Evolutionary conservation across 352 stramenopile genomes (phyloP), one percentile per base, ranked within the genome.

Genomic region (Plasmopara muralis): DNA sequence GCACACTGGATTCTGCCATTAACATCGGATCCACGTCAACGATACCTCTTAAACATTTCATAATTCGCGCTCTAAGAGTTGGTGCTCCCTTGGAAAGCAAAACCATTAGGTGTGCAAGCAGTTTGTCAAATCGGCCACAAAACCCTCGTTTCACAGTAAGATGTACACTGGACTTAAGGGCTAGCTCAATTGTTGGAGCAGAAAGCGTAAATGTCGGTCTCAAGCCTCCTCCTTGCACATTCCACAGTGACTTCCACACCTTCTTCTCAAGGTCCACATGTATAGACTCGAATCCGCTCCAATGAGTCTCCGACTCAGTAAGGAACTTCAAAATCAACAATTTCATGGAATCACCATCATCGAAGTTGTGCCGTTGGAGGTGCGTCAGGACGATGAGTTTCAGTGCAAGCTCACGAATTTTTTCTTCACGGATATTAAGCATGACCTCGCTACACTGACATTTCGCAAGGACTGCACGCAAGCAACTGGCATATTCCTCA

Each of bases 21-120:
- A 95, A 53, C 69, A 88, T 84, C 0, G 82, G 84, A 47, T 95
- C 84, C 5, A 90, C 76, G 34, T 93, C 80, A 9, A 95, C 78
- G 52, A 95, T 88, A 13, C 63, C 68, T 40, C 65, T 70, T 12
- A 95, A 44, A 16, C 71, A 79, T 57, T 87, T 92, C 64, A 95
- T 76, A 14, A 95, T 82, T 46, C 78, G 63, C 6, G 83, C 73
- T 62, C 79, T 72, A 16, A 93, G 85, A 29, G 60, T 87, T 9
- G 83, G 69, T 38, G 84, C 71, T 33, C 77, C 82, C 37, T 77
- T 75, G 1, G 79, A 85, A 8, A 95, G 46, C n/a, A 93, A 53
- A 31, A 66, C 66, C 77, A 95, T 89, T 10, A 95, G 47, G 44
- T 91, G 77, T 30, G 62, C 65, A 15, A 95, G 60, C 15, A 93